Percentiles rank a stretch among this genome's conserved stretches.
These are phyloP conservation scores for Penicillium psychrosexuale DNA, from an alignment of 2,329 filamentous ascomycete genomes.

Conservation along the genomic window DNA sequence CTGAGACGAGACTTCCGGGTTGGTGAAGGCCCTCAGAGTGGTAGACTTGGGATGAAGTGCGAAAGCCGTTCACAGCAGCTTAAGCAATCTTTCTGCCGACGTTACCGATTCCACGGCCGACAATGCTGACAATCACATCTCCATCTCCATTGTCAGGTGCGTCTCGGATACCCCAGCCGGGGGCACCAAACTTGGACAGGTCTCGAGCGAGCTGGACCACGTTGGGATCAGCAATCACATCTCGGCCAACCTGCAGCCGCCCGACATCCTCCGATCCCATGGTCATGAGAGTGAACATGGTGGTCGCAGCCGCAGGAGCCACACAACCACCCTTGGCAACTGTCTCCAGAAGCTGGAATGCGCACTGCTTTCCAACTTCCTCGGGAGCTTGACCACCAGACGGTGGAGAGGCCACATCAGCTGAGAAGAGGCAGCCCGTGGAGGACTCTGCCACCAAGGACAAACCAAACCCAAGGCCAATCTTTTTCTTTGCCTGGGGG, in stretches of 20 bases:
- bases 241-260: conserved; percentile 73
- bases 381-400: conserved; percentile 81
- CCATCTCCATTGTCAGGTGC: conserved; percentile 60
- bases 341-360: conserved; percentile 81
- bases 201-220: conserved; percentile 79
- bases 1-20: neutral
- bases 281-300: conserved; percentile 84
- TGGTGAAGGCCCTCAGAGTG: neutral
- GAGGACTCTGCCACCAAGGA: conserved; percentile 91
- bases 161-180: conserved; percentile 84
- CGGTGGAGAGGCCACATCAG: conserved; percentile 72
- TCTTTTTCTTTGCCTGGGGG: conserved; percentile 53
- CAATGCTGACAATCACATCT: conserved; percentile 84
- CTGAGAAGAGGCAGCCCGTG: conserved; percentile 80
- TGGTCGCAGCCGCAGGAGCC: conserved; percentile 66
- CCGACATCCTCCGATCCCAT: conserved; percentile 98
- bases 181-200: conserved; percentile 81
- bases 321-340: conserved; percentile 81
- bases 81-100: conserved; percentile 84
- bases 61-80: conserved; percentile 20
- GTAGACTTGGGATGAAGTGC: conserved; percentile 2
- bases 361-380: conserved; percentile 83
- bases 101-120: conserved; percentile 90
- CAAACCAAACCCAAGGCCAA: conserved; percentile 88
- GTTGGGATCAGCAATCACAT: conserved; percentile 77